Evolutionary conservation across 345 rosid genomes (phyloP).

Genomic region (Bruguiera gymnorhiza): DNA sequence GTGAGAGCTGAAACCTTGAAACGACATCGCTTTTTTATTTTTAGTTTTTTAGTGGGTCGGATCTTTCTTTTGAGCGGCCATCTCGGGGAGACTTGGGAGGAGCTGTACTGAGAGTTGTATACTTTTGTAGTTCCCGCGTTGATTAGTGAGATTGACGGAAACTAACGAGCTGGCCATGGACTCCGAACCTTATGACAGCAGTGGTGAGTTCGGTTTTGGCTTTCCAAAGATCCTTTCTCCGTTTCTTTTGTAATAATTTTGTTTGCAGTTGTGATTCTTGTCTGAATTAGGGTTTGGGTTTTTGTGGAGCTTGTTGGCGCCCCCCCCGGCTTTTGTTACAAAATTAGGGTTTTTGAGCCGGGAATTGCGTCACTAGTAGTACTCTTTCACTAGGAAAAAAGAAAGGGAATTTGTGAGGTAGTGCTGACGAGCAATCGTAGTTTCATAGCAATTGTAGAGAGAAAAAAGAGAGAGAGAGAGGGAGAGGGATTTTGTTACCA

Average conservation of each 20-base stretch:
- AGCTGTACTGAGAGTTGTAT: too few relatives aligned
- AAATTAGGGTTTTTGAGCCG: background rate
- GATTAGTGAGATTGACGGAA: background rate
- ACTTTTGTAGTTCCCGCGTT: background rate
- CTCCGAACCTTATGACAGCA: constrained; percentile 69
- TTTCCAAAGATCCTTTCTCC: constrained; percentile 16
- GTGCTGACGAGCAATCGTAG: too few relatives aligned
- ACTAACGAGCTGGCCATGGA: constrained; percentile 48
- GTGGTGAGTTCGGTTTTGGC: constrained; percentile 51
- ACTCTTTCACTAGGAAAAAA: too few relatives aligned
- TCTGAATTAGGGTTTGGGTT: constrained; percentile 6
- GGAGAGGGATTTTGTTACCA: too few relatives aligned
- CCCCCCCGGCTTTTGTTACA: background rate
- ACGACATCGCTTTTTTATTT: background rate
- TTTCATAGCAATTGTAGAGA: too few relatives aligned
- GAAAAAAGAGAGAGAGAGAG: too few relatives aligned
- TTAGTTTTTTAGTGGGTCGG: too few relatives aligned
- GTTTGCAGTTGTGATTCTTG: background rate
- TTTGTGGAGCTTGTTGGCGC: background rate
- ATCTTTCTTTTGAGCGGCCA: background rate
- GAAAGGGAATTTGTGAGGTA: too few relatives aligned
- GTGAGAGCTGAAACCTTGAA: background rate
- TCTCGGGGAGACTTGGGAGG: too few relatives aligned
- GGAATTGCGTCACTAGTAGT: background rate
- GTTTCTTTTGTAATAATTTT: background rate